phyloP scores from a whole-genome alignment of 2,329 filamentous ascomycete species.

The Colletotrichum sp. region DNA sequence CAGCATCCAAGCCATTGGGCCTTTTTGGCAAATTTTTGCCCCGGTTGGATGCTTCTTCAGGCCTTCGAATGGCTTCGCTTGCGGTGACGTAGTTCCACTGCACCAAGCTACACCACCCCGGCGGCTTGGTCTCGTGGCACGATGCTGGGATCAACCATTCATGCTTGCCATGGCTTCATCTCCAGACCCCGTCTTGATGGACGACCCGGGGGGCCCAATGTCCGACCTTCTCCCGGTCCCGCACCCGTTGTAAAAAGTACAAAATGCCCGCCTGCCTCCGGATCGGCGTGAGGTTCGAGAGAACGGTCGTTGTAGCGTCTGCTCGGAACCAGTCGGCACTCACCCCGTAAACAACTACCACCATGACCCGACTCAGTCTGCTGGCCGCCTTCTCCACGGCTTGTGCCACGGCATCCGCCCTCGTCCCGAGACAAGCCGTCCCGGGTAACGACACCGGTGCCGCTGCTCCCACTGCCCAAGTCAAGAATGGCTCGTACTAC shows the following conservation, averaged over 20 bases:
- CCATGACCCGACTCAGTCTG: slow-evolving; percentile 10
- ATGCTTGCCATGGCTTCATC: slow-evolving; percentile 10
- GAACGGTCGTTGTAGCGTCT: background rate
- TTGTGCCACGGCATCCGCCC: slow-evolving; percentile 8
- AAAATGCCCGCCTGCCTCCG: background rate
- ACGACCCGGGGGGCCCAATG: background rate
- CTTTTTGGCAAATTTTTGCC: background rate
- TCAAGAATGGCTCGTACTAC: slow-evolving; percentile 35
- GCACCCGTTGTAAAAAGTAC: background rate
- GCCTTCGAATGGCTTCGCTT: background rate
- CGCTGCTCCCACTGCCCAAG: slow-evolving; percentile 6
- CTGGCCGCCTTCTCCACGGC: slow-evolving; percentile 5
- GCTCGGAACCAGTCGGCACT: background rate
- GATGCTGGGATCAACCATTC: background rate
- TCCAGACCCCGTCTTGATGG: background rate
- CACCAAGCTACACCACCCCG: background rate
- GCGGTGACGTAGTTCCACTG: slow-evolving; percentile 7
- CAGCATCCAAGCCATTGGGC: slow-evolving; percentile 7
- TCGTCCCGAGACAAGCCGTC: slow-evolving; percentile 5
- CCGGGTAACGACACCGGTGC: background rate
- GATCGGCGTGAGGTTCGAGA: too few relatives aligned
- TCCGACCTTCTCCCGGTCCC: slow-evolving; percentile 2
- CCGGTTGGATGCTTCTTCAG: background rate
- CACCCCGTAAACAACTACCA: background rate
- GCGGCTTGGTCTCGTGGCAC: slow-evolving; percentile 12